phyloP scores from a whole-genome alignment of 805 yeast species.

The Trichomonascus vanleenenianus region DNA sequence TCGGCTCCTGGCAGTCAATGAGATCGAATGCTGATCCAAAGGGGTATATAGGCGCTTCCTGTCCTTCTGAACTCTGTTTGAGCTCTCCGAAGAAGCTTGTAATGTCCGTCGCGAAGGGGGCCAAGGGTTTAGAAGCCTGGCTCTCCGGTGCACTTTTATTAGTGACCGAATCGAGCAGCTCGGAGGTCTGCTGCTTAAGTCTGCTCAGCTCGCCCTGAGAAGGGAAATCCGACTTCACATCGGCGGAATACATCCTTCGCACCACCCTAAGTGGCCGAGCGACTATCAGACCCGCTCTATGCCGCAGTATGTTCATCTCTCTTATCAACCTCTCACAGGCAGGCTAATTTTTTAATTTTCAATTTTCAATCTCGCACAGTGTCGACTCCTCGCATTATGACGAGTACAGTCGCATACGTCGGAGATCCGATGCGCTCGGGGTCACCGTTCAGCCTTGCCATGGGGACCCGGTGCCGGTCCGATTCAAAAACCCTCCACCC shows the following conservation, averaged over 20 bases:
- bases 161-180: not conserved
- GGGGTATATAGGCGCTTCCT: not conserved
- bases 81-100: not conserved
- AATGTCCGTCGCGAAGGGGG: not conserved
- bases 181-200: too few species aligned
- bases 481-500: not conserved
- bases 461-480: not conserved
- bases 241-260: not conserved
- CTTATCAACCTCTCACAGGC: too few species aligned
- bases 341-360: too few species aligned
- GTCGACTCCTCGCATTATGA: too few species aligned
- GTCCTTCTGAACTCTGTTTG: not conserved
- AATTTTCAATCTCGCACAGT: too few species aligned
- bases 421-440: not conserved
- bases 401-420: not conserved
- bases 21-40: not conserved
- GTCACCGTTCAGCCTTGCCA: not conserved
- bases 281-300: too few species aligned
- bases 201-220: not conserved
- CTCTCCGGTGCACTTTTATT: not conserved
- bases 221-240: not conserved
- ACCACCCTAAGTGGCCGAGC: too few species aligned
- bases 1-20: not conserved
- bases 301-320: too few species aligned
- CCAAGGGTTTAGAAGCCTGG: not conserved